Percentiles rank a stretch among this genome's conserved stretches.
Evolutionary conservation across 106 monocot species (phyloP).

Genomic region (Apostasia shenzhenica): DNA sequence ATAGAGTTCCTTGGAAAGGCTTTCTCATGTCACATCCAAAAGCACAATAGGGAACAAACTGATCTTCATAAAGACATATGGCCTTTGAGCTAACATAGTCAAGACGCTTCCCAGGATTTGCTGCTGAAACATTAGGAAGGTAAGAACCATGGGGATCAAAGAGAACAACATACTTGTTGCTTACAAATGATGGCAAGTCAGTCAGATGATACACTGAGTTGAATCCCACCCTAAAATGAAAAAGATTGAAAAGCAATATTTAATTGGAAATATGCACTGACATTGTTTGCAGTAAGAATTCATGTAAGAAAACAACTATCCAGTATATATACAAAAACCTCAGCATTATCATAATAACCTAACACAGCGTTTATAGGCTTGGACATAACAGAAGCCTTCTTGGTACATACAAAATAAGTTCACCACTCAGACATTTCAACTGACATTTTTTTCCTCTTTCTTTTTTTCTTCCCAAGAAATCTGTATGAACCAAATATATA

Average conservation of each 20-base stretch:
- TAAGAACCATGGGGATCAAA: slow-evolving; percentile 94
- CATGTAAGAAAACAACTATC: slow-evolving; percentile 2
- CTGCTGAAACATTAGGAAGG: slow-evolving; percentile 92
- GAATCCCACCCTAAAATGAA: slow-evolving; percentile 77
- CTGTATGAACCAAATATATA: too few relatives aligned
- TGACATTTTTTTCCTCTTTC: too few relatives aligned
- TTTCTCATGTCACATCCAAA: slow-evolving; percentile 95
- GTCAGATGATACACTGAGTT: slow-evolving; percentile 99
- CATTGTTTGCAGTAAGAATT: neutral
- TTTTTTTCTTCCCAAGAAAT: too few relatives aligned
- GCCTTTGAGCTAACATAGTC: slow-evolving; percentile 82
- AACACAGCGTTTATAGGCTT: neutral
- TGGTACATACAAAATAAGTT: too few relatives aligned
- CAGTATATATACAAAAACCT: neutral
- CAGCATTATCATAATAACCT: neutral
- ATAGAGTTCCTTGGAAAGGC: slow-evolving; percentile 83
- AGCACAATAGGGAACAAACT: slow-evolving; percentile 80
- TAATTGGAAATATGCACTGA: neutral
- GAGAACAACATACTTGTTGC: slow-evolving; percentile 78
- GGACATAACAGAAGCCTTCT: neutral
- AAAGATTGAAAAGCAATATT: slow-evolving; percentile 8
- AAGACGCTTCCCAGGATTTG: slow-evolving; percentile 96
- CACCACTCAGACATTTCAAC: too few relatives aligned
- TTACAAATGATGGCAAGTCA: slow-evolving; percentile 96
- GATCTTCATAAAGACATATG: slow-evolving; percentile 66